Evolutionary conservation across 352 stramenopile species (phyloP), one percentile per base, ranked within the genome.

Genomic region (Pythium brachiatum): DNA sequence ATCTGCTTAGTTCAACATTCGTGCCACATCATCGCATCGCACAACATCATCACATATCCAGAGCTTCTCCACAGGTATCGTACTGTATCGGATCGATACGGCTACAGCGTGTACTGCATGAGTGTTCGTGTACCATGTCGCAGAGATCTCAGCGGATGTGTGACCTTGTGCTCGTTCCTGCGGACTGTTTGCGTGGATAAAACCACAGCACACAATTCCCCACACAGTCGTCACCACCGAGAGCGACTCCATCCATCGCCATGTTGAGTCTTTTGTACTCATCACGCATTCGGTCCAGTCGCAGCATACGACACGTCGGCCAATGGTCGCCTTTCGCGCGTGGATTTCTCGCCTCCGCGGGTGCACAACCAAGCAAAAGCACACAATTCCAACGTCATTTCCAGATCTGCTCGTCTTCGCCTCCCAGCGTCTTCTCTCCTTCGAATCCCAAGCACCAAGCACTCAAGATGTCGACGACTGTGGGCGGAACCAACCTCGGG

Each of bases 401-500:
- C 36, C 46, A 53, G 8, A 21, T 31, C 23, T 25, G 21, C 15
- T 36, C 46, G 21, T 20, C 18, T 9, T 9, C 46, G 7, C 23
- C 15, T 36, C 11, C 25, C 31, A 29, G 23, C 36, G 16, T 44
- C 15, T 16, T 48, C 41, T 27, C 21, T 20, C 11, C 20, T 6
- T 5, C 41, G 27, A 16, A 5, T 27, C 5, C 41, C n/a, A 48
- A 27, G 20, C 20, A 29, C 16, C n/a, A 48, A 48, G 41, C 27
- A 27, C 12, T 12, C 36, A 44, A 20, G 15, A 44, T 27, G 41
- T 48, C 29, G 21, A 50, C 7, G 5, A 59, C 53, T 29, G 18
- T 26, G n/a, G 60, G 60, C 21, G 60, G 54, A 27, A 66, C 60
- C 9, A 66, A 66, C 23, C 43, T 66, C 26, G 3, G 41, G 5